Base-by-base conservation (phyloP, 768 basidiomycete genomes). In the Gloeostereum incarnatum region DNA sequence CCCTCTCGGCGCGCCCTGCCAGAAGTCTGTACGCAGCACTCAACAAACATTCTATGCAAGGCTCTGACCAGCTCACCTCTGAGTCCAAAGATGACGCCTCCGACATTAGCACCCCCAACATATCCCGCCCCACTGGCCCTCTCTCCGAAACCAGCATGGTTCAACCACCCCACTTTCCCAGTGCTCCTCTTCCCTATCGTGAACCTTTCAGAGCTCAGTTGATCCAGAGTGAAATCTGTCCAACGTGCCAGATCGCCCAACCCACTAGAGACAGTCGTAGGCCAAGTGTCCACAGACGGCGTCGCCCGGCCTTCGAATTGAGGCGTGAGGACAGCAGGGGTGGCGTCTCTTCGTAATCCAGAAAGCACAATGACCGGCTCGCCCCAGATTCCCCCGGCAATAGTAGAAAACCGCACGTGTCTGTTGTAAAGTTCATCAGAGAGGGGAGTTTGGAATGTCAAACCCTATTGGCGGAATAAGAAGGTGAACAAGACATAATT, bases 321-420 rank as follows among this genome's bases (percentile, higher is more conserved):
- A 3, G 62, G 56, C 7, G 43, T 50, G 10, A 63, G 51, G 5
- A 63, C 62, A 1, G 62, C 54, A 23, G 58, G 54, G 6, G 60
- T 60, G 5, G 62, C 61, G 43, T 63, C 62, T 4, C 60, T 54
- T 14, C 62, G 53, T 17, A 63, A 50, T 5, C 62, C 62, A 2
- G 62, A 63, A 6, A 63, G 48, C 9, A 58, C 59, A 11, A 55
- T 55, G 35, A 62, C 47, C 5, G 62, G 54, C 44, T 63, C 62
- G 5, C 62, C 62, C 62, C 62, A 63, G 23, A 63, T 48, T 14
- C 62, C 57, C 11, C 57, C 57, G 10, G 49, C 50, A 2, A 52
- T 45, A 19, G 49, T 56, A 17, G 60, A 40, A 39, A 63, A 63
- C 4, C 62, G 56, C 34, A 63, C 41, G 36, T 63, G 62, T 10